Evolutionary conservation across 108 stramenopile genomes (phyloP), one percentile per base, ranked within the genome.

Genomic region (Skeletonema menzelii): DNA sequence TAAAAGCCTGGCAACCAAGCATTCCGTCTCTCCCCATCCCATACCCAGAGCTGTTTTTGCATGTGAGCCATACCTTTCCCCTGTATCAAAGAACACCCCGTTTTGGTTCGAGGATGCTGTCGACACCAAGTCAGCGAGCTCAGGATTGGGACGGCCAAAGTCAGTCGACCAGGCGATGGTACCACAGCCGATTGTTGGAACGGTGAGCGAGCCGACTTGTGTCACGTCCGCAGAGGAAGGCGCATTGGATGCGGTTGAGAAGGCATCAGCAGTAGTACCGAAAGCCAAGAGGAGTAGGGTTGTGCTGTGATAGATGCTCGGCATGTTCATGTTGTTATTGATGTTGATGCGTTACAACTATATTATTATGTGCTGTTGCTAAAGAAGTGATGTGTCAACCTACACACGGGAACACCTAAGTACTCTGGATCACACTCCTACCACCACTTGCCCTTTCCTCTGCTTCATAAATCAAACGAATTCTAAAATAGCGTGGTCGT

Each of bases 31-130:
- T 12, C 82, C 82, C 47, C 78, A 84, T 46, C 88, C 86, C 63
- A 84, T 32, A 15, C 86, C 84, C 14, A 89, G 20, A 3, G 84
- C 84, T 14, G 87, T 88, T 37, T 88, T 88, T 53, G 63, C 28
- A 71, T 88, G 75, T 3, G 76, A 68, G 40, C 86, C 86, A 69
- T 89, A 89, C 10, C 88, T 79, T 56, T 89, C 88, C 0, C 84
- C 88, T 12, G 88, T 87, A 73, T 89, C 88, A 40, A 82, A 87
- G 67, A 89, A 87, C 26, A 70, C 85, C 5, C 63, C 84, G 46
- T 85, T 82, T 17, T 70, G 47, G 11, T 28, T 32, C 44, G 67
- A 60, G 11, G 87, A 82, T 53, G 65, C 44, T 24, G 27, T 30
- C 0, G 46, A 20, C 1, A 19, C 46, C 19, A 47, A 47, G 2